Conservation (phyloP, 495 filamentous ascomycete genomes). For the Trichoderma erinaceum region DNA sequence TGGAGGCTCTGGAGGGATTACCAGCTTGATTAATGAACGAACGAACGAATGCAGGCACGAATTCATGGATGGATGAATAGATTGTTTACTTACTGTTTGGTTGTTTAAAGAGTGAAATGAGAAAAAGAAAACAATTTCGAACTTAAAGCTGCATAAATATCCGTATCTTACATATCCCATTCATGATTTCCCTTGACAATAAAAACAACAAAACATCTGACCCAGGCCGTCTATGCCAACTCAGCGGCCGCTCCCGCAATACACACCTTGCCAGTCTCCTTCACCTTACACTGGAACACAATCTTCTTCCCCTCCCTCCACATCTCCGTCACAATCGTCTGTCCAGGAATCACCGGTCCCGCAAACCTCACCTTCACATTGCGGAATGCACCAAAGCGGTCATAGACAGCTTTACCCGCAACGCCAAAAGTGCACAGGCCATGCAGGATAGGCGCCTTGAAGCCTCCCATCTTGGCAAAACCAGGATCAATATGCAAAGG, state of each 20-base stretch:
- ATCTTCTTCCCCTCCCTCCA: slow-evolving; percentile 89
- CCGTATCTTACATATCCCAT: not conserved
- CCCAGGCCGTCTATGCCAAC: slow-evolving; percentile 42
- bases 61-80: not conserved
- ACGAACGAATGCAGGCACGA: not conserved
- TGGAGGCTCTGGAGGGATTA: not conserved
- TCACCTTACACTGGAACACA: slow-evolving; percentile 87
- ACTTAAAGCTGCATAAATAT: not conserved
- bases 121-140: not conserved
- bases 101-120: not conserved
- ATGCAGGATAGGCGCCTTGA: slow-evolving; percentile 92
- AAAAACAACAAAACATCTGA: not conserved
- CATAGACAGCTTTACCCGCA: slow-evolving; percentile 80
- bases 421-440: slow-evolving; percentile 95
- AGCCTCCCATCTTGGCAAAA: slow-evolving; percentile 92
- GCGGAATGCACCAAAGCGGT: slow-evolving; percentile 71
- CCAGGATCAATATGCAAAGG: slow-evolving; percentile 92
- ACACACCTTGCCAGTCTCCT: slow-evolving; percentile 92
- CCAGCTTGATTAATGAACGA: not conserved
- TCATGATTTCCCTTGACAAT: slow-evolving; percentile 23
- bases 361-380: slow-evolving; percentile 97
- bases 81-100: not conserved
- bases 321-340: slow-evolving; percentile 95
- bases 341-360: slow-evolving; percentile 83
- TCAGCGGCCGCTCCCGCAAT: slow-evolving; percentile 86